These are phyloP conservation scores for Primulina huaijiensis DNA, from an alignment of 257 asterid species.

Conservation along the genomic window DNA sequence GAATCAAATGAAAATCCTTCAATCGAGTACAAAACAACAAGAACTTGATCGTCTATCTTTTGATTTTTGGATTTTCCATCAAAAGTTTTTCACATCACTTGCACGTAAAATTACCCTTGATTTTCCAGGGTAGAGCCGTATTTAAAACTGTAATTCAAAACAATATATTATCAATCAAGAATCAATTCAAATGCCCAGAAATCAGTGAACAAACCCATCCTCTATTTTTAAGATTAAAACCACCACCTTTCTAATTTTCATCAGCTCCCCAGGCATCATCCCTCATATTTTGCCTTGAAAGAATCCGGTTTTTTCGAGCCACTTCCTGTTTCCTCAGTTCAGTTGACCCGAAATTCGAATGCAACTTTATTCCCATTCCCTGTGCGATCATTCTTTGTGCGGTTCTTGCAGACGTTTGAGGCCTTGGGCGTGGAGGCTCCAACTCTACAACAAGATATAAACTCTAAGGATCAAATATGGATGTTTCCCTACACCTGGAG, in stretches of 20 bases:
- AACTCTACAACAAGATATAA: slow-evolving; percentile 41
- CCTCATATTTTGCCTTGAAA: slow-evolving; percentile 67
- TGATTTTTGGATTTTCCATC: neutral
- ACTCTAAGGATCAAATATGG: neutral
- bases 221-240: neutral
- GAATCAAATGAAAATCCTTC: too few species aligned
- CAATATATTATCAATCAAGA: too few species aligned
- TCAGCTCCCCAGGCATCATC: slow-evolving; percentile 93
- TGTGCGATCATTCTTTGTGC: slow-evolving; percentile 90
- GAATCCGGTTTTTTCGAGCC: slow-evolving; percentile 61
- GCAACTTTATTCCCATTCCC: slow-evolving; percentile 76
- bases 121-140: neutral
- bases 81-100: slow-evolving; percentile 8
- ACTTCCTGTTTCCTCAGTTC: slow-evolving; percentile 74
- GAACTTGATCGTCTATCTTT: too few species aligned
- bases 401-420: slow-evolving; percentile 87
- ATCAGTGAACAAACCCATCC: neutral
- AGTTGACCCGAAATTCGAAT: slow-evolving; percentile 49
- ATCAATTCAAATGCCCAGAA: neutral
- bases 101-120: neutral
- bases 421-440: slow-evolving; percentile 89
- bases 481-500: neutral
- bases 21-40: too few species aligned
- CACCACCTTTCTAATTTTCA: slow-evolving; percentile 28
- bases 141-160: neutral